Conservation (phyloP, 2,329 filamentous ascomycete genomes). For the Arthrobotrys conoides region DNA sequence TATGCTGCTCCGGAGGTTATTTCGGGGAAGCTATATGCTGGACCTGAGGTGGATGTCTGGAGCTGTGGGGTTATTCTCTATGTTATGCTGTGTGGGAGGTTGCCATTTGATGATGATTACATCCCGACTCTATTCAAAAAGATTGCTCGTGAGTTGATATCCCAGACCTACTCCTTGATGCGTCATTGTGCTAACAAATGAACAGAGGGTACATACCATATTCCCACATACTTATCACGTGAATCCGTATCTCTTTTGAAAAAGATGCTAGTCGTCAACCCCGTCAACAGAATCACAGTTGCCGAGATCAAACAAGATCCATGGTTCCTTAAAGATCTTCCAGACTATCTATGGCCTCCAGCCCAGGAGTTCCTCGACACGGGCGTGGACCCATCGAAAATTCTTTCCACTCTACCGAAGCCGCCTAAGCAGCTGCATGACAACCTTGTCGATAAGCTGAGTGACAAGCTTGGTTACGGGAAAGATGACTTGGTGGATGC, state of each 20-base stretch:
- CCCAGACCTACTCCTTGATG: neutral
- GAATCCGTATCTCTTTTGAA: conserved; percentile 87
- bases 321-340: conserved; percentile 92
- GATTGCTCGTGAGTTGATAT: conserved; percentile 77
- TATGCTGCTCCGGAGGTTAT: conserved; percentile 99
- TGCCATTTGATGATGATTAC: conserved; percentile 98
- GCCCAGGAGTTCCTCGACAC: conserved; percentile 94
- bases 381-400: conserved; percentile 89
- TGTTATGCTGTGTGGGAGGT: conserved; percentile 82
- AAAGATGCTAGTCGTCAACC: conserved; percentile 95
- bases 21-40: conserved; percentile 95
- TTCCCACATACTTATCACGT: conserved; percentile 89
- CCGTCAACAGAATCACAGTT: conserved; percentile 92
- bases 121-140: conserved; percentile 98
- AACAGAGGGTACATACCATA: conserved; percentile 82
- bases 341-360: conserved; percentile 86
- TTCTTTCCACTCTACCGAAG: conserved; percentile 75
- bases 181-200: conserved; percentile 34
- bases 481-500: conserved; percentile 96
- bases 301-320: conserved; percentile 92
- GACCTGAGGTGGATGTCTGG: conserved; percentile 98
- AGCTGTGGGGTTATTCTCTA: conserved; percentile 94
- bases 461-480: conserved; percentile 97
- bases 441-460: conserved; percentile 93
- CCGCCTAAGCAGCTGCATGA: conserved; percentile 92